Base-by-base conservation (phyloP, 768 basidiomycete genomes). In the Dacryopinax spathularia region DNA sequence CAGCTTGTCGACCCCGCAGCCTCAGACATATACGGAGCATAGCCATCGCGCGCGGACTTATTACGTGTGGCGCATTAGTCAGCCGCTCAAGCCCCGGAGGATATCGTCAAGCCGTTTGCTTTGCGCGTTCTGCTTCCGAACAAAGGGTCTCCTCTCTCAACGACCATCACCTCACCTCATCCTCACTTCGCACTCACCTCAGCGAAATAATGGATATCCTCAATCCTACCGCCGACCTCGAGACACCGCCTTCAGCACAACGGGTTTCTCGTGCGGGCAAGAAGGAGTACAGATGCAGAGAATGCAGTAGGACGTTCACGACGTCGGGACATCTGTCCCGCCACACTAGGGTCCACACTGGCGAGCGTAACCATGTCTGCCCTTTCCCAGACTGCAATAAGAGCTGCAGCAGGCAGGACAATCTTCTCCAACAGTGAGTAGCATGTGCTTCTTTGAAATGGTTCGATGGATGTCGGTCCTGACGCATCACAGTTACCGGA, bases 371-470 rank as follows among this genome's bases (percentile, higher is more conserved):
- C 75, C 89, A 93, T 77, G 88, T 85, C 65, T 95, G 91, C 70
- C 91, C 92, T 34, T 94, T 91, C 76, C 91, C 92, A n/a, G 91
- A 91, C 25, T 95, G 91, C 73, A 89, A 92, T 69, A 93, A 91
- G 1, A 81, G 88, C 18, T 94, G 92, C 68, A 91, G 89, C 12
- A 78, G 91, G 34, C 90, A 92, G 73, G 92, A 95, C 69, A 95
- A 95, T 68, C 79, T 95, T 18, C 84, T 81, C 67, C 81, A 82
- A 67, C 81, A 82, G 81, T 82, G 68, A 76, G 80, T 79, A n/a
- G n/a, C 33, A 25, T 39, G 15, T 34, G 25, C 13, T 61, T 25
- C 61, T 36, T 31, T 62, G 22, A 60, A 3, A 29, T 56, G 13
- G 4, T 3, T 13, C 9, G 25, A 5, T 56, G 48, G 48, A 56